Evolutionary conservation across 2,329 filamentous ascomycete species (phyloP), one percentile per base, ranked within the genome.

Genomic region (Colletotrichum cuscutae): DNA sequence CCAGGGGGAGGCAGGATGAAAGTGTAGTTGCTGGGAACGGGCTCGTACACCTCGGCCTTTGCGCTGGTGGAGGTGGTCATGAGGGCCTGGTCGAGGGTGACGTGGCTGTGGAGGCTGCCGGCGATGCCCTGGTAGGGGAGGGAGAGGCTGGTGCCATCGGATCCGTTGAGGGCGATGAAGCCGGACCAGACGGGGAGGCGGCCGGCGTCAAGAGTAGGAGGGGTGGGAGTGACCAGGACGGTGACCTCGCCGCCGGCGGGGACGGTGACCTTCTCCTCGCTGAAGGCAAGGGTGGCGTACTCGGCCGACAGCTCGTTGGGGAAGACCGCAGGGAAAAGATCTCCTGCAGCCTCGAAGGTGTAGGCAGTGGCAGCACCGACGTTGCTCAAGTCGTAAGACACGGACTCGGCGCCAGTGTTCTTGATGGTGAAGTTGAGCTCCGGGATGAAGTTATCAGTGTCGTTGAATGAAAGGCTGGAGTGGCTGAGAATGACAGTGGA

Each of bases 391-490:
- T 83, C 82, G 79, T 90, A 91, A 6, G 86, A 87, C 62, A 90
- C 79, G 0, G 83, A 79, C 28, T 83, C 81, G 19, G 79, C 79
- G 58, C 87, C 88, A 5, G 83, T 82, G 82, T 92, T 93, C 76
- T 80, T 84, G 75, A 93, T 84, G 52, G 83, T 86, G 77, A 92
- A 90, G 74, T 86, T 85, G 56, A 86, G 81, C 2, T 81, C 82
- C 12, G 82, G 79, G 58, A 79, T 78, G 74, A 90, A 87, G 82
- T 92, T 79, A 75, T 89, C 88, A 0, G 89, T 90, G 78, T 93
- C 90, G 78, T 92, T 92, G 81, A 92, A 91, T 4, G 88, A 86
- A 15, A 93, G 80, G 78, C 86, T 89, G n/a, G 88, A 88, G 11
- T 84, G 86, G 76, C 86, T 87, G 24, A 92, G 81, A 13, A 89